Evolutionary conservation across 1,284 basidiomycete genomes (phyloP).

Genomic region (Cryptococcus amylolentus): DNA sequence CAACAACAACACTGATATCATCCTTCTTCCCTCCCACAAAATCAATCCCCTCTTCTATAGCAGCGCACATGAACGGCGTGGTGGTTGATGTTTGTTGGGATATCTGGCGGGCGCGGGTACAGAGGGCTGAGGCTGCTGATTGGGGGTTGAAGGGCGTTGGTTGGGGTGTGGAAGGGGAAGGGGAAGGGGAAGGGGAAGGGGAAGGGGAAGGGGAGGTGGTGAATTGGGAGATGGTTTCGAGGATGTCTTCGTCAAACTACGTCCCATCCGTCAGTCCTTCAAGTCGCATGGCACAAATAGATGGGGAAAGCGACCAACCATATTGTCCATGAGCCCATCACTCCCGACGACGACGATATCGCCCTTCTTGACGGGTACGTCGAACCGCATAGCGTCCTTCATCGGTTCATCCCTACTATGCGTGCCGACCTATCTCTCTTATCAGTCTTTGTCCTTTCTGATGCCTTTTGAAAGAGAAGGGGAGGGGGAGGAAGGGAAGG

Average conservation of each 20-base stretch:
- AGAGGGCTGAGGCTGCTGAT: slow-evolving; percentile 55
- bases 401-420: slow-evolving; percentile 64
- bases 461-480: not conserved
- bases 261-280: not conserved
- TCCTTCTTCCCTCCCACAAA: slow-evolving; percentile 51
- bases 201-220: too few species aligned
- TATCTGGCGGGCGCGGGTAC: slow-evolving; percentile 53
- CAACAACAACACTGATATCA: slow-evolving; percentile 48
- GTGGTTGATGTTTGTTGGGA: slow-evolving; percentile 53
- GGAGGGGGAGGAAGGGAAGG: not conserved
- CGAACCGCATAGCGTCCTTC: slow-evolving; percentile 67
- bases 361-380: slow-evolving; percentile 72
- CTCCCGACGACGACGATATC: slow-evolving; percentile 87
- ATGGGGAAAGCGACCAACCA: slow-evolving; percentile 47
- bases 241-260: slow-evolving; percentile 83
- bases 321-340: slow-evolving; percentile 88
- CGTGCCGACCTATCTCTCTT: slow-evolving; percentile 68
- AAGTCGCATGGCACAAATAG: not conserved
- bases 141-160: slow-evolving; percentile 30
- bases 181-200: too few species aligned
- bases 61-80: slow-evolving; percentile 56
- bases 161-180: slow-evolving; percentile 23
- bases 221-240: slow-evolving; percentile 79
- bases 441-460: not conserved
- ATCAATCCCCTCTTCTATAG: slow-evolving; percentile 56